A percentile compares a stretch with the other conserved stretches of the same genome.
These are phyloP conservation scores for Colletotrichum sp. DNA, from an alignment of 2,329 filamentous ascomycete genomes.

Conservation along the genomic window DNA sequence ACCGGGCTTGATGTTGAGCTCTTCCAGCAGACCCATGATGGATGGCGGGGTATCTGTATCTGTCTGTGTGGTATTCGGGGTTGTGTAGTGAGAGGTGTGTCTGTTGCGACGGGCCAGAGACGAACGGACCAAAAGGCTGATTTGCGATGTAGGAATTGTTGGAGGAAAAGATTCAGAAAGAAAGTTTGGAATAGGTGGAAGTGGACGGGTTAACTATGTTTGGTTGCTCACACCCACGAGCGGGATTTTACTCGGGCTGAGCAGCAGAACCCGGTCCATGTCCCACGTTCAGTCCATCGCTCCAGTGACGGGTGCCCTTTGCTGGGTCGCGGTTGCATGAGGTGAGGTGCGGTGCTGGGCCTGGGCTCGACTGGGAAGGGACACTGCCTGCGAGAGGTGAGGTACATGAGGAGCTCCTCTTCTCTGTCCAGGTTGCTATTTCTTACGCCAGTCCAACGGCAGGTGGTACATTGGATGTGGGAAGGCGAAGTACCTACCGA, in stretches of 20 bases:
- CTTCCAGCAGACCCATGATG: conserved; percentile 36
- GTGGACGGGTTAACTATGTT: conserved; percentile 17
- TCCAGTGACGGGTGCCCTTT: not conserved
- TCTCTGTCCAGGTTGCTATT: not conserved
- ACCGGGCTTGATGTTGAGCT: conserved; percentile 57
- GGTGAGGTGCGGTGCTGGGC: not conserved
- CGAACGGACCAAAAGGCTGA: not conserved
- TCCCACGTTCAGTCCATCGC: not conserved
- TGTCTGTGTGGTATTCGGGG: not conserved
- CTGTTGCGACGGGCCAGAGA: not conserved
- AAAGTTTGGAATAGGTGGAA: conserved; percentile 5
- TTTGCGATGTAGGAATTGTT: not conserved
- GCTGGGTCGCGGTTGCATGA: conserved; percentile 1
- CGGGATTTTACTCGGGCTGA: conserved; percentile 22
- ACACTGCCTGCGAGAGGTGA: not conserved
- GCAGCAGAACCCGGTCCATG: not conserved
- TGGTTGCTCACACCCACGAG: conserved; percentile 8
- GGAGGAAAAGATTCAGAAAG: not conserved
- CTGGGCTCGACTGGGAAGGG: not conserved
- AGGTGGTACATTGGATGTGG: not conserved
- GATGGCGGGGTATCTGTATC: conserved; percentile 13
- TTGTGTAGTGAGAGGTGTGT: not conserved
- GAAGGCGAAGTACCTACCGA: not conserved
- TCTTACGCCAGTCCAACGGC: not conserved
- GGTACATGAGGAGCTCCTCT: conserved; percentile 5